These are phyloP conservation scores for Phalaenopsis hybrid DNA, from an alignment of 116 monocot species.

Conservation along the genomic window DNA sequence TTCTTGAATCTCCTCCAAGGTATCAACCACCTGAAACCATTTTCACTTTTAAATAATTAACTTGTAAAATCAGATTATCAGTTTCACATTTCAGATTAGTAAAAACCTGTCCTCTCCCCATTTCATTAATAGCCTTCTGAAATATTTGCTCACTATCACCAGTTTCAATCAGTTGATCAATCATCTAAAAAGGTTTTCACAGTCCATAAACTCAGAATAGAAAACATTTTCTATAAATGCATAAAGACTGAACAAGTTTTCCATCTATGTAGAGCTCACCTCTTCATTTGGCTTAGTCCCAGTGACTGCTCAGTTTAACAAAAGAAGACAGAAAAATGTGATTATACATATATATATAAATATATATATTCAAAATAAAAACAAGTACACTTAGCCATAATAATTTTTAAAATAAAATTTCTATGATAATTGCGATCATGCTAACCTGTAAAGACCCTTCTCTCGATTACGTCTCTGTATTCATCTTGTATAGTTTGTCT, in stretches of 20 bases:
- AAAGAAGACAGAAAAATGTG: too few species aligned
- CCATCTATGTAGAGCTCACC: slow-evolving; percentile 1
- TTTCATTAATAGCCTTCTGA: slow-evolving; percentile 40
- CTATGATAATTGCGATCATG: too few species aligned
- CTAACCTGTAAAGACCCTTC: slow-evolving; percentile 41
- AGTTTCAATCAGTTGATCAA: slow-evolving; percentile 40
- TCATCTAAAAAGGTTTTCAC: slow-evolving; percentile 17
- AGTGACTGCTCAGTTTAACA: slow-evolving; percentile 23
- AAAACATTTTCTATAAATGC: not conserved
- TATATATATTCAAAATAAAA: not conserved
- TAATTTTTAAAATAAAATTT: not conserved
- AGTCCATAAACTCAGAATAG: not conserved
- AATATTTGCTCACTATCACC: slow-evolving; percentile 43
- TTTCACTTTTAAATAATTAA: not conserved
- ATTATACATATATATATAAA: too few species aligned
- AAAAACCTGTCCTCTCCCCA: slow-evolving; percentile 46
- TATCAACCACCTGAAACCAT: slow-evolving; percentile 25
- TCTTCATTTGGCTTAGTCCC: slow-evolving; percentile 29
- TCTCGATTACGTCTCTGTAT: slow-evolving; percentile 37
- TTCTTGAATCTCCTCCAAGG: slow-evolving; percentile 44
- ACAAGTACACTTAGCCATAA: not conserved
- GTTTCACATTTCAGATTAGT: not conserved
- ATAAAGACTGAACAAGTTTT: not conserved
- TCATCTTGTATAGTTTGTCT: slow-evolving; percentile 38
- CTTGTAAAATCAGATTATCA: not conserved